phyloP scores from a whole-genome alignment of 805 yeast genomes.

The Myxozyma vanderwaltii region DNA sequence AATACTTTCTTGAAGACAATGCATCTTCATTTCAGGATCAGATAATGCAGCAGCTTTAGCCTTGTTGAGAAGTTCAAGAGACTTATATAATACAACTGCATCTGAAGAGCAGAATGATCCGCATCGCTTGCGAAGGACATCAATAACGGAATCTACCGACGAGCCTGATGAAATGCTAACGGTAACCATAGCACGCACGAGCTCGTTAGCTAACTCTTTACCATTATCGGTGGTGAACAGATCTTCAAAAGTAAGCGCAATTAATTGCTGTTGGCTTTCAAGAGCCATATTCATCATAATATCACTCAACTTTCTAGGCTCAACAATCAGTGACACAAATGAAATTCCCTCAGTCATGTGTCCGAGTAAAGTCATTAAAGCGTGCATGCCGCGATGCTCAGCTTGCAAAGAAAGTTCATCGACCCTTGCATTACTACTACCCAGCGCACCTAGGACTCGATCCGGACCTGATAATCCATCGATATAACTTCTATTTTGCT shows the following conservation, averaged over 20 bases:
- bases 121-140: slow-evolving; percentile 85
- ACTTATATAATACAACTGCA: slow-evolving; percentile 91
- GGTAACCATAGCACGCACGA: slow-evolving; percentile 84
- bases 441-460: slow-evolving; percentile 23
- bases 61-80: slow-evolving; percentile 84
- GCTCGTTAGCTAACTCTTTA: slow-evolving; percentile 73
- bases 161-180: slow-evolving; percentile 89
- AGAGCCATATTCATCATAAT: slow-evolving; percentile 68
- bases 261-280: slow-evolving; percentile 68
- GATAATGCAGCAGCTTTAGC: slow-evolving; percentile 71
- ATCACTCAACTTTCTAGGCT: slow-evolving; percentile 45
- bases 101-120: slow-evolving; percentile 92
- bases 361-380: slow-evolving; percentile 70
- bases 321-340: slow-evolving; percentile 75
- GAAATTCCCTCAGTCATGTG: slow-evolving; percentile 89
- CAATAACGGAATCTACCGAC: slow-evolving; percentile 86
- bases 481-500: slow-evolving; percentile 50
- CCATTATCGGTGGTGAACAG: slow-evolving; percentile 72
- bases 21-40: slow-evolving; percentile 70
- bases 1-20: slow-evolving; percentile 72
- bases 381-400: slow-evolving; percentile 83
- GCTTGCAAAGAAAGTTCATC: slow-evolving; percentile 59
- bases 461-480: slow-evolving; percentile 47
- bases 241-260: slow-evolving; percentile 69
- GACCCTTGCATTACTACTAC: slow-evolving; percentile 38